A percentile compares a stretch with the other conserved stretches of the same genome.
Evolutionary conservation across 371 early-diverging fungal genomes (phyloP).

Genomic region (Massospora cicadina): DNA sequence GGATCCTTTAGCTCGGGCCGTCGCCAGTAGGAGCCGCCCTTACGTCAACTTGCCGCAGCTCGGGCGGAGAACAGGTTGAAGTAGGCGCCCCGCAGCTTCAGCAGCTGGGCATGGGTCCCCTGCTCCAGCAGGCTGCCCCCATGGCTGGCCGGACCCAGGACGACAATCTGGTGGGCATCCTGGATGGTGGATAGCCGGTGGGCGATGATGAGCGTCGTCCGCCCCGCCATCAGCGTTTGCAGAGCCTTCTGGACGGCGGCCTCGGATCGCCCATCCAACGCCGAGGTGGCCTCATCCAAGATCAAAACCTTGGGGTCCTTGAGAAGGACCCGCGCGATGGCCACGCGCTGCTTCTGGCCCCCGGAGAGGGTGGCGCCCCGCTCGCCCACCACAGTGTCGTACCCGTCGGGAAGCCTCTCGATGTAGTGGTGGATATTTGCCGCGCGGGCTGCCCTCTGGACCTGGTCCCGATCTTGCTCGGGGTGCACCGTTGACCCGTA

Average conservation of each 20-base stretch:
- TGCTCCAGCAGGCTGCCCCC: no score
- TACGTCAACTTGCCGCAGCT: no score
- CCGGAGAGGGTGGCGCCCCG: constrained; percentile 37
- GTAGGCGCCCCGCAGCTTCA: constrained; percentile 16
- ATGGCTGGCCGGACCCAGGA: constrained; percentile 40
- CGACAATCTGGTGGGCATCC: constrained; percentile 39
- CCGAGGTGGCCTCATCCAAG: constrained; percentile 86
- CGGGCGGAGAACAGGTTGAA: constrained; percentile 5
- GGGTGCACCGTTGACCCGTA: constrained; percentile 32
- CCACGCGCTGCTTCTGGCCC: constrained; percentile 42
- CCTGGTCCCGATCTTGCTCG: constrained; percentile 20
- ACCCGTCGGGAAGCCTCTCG: constrained; percentile 39
- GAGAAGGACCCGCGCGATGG: constrained; percentile 37
- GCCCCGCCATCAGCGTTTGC: constrained; percentile 34
- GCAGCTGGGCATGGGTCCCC: constrained; percentile 46
- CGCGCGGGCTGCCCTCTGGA: constrained; percentile 30
- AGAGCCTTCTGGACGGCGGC: constrained; percentile 61
- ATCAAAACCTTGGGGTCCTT: constrained; percentile 55
- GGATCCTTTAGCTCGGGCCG: no score
- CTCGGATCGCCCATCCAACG: constrained; percentile 67
- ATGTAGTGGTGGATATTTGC: constrained; percentile 53
- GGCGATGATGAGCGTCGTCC: constrained; percentile 35
- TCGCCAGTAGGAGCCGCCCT: no score
- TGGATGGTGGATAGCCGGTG: constrained; percentile 48
- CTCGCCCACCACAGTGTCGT: constrained; percentile 50